Percentiles rank a stretch among this genome's conserved stretches.
These are phyloP conservation scores for Giardia muris DNA, from an alignment of 208 protist genomes.

Conservation along the genomic window DNA sequence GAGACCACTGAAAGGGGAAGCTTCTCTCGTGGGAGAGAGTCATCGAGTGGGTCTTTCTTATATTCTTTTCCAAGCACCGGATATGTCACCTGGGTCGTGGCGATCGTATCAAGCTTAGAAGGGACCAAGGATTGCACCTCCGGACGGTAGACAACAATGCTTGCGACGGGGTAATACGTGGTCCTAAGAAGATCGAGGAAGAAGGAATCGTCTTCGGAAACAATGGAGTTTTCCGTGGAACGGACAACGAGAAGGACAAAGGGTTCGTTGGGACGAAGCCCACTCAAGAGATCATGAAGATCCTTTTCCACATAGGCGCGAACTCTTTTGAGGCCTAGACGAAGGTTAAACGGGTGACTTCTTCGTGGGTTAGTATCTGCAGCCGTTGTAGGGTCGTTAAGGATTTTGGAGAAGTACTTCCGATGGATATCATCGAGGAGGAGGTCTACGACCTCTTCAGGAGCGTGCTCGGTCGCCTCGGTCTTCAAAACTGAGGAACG, in stretches of 20 bases:
- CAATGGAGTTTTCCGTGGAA: neutral
- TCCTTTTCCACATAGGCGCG: neutral
- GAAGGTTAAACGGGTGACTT: neutral
- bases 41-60: too few relatives aligned
- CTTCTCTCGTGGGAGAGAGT: too few relatives aligned
- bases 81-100: neutral
- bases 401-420: neutral
- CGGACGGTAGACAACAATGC: neutral
- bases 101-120: neutral
- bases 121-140: neutral
- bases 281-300: neutral
- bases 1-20: neutral
- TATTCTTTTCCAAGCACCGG: neutral
- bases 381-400: too few relatives aligned
- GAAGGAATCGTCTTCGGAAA: neutral
- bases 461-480: neutral
- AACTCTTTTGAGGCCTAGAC: neutral
- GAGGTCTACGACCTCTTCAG: neutral
- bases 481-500: neutral
- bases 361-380: neutral
- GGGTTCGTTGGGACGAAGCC: neutral
- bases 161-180: neutral
- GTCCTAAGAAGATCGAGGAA: neutral
- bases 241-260: neutral
- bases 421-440: neutral